Conservation (phyloP, 192 early-diverging fungal species). For the Coemansia sp. region DNA sequence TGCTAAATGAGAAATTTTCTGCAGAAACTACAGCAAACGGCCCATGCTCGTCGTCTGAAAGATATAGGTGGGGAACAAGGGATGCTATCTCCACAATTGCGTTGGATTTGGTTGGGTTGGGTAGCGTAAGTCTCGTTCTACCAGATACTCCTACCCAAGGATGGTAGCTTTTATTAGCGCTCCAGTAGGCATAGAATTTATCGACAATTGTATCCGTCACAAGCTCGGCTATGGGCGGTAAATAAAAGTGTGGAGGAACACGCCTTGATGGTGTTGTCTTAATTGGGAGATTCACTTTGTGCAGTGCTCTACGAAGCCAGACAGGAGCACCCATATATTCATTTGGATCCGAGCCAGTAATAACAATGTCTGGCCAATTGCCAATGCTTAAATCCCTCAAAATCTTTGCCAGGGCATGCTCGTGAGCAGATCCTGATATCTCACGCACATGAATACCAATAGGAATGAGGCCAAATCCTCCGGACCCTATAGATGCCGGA, state of each 20-base stretch:
- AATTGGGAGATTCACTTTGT: conserved; percentile 8
- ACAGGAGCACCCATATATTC: conserved; percentile 13
- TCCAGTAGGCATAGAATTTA: conserved; percentile 43
- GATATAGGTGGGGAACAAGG: conserved; percentile 22
- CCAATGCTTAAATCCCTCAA: conserved; percentile 7
- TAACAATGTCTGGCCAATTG: conserved; percentile 7
- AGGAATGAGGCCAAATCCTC: conserved; percentile 9
- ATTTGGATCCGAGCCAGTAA: conserved; percentile 21
- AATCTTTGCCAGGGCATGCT: conserved; percentile 30
- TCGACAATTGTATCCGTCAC: conserved; percentile 25
- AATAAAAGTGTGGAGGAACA: neutral
- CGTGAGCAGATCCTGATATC: conserved; percentile 19
- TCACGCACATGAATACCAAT: conserved; percentile 12
- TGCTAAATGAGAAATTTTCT: conserved; percentile 9
- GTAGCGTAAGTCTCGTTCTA: conserved; percentile 21
- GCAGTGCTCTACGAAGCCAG: conserved; percentile 37
- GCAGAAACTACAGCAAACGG: conserved; percentile 27
- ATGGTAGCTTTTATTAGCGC: conserved; percentile 32
- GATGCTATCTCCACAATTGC: conserved; percentile 32
- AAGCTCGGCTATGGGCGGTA: conserved; percentile 13
- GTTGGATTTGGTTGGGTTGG: conserved; percentile 25
- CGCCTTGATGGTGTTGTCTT: neutral
- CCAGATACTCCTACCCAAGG: conserved; percentile 35
- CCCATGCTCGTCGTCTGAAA: conserved; percentile 25
- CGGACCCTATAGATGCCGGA: conserved; percentile 7